Evolutionary conservation across 345 rosid species (phyloP), one percentile per base, ranked within the genome.

Genomic region (Moricandia moricandioides): DNA sequence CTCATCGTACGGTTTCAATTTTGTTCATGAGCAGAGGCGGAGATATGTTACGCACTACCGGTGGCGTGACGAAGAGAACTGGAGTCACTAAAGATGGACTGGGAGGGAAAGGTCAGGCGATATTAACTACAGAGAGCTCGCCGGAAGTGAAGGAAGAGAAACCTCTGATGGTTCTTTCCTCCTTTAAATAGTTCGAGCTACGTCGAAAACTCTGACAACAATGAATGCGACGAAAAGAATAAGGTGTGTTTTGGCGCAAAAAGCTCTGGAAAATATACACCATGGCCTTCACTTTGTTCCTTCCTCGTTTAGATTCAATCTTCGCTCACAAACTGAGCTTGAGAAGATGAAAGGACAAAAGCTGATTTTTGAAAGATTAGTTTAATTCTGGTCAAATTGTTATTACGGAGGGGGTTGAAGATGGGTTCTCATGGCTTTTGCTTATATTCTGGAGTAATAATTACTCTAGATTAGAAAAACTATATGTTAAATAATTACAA

Each of bases 291-390:
- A 90, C 24, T 91, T 97, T 9, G 96, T 90, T 3, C 97, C 91
- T 73, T 95, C 99, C 35, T 95, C 99, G 69, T 95, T 95, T 85
- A 86, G 97, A 82, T 95, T 91, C 82, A 91, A 93, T 76, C 77
- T 91, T 49, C 90, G 97, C 78, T 86, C 97, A 62, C 96, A 91
- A 63, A 88, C 84, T 13, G 97, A 95, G 88, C 86, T 91, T 7
- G 99, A 92, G 77, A 88, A 97, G 13, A 83, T 95, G 89, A 87
- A 85, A 75, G 82, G 86, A 64, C 35, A 33, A n/a, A 8, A 33
- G 35, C 35, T 33, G 35, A 8, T 6, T 33, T 33, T 33, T 33
- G 35, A 33, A 33, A 33, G 35, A 33, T 33, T 33, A 33, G 6
- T 33, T 33, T 33, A 8, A 33, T 33, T 33, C 6, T 33, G 4